A percentile compares a stretch with the other conserved stretches of the same genome.
Conservation (phyloP, 495 filamentous ascomycete genomes). For the Penicillium robsamsonii region DNA sequence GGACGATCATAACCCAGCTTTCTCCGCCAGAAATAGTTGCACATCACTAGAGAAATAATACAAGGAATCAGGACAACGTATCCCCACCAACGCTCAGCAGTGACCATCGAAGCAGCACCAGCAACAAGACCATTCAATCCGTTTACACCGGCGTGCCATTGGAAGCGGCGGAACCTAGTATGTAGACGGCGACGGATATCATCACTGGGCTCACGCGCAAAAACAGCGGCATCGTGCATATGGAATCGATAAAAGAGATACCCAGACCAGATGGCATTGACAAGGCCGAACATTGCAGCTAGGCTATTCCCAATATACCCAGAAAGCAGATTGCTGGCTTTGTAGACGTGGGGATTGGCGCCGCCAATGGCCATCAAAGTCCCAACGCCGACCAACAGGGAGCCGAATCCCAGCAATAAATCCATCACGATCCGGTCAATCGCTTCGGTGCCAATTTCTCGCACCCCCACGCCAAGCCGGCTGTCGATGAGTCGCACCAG, state of each 20-base stretch:
- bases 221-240: slow-evolving; percentile 25
- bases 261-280: slow-evolving; percentile 46
- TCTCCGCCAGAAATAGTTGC: slow-evolving; percentile 47
- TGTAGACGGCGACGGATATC: slow-evolving; percentile 28
- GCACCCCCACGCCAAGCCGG: slow-evolving; percentile 37
- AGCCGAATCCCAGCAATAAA: slow-evolving; percentile 42
- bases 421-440: slow-evolving; percentile 53
- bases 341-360: slow-evolving; percentile 36
- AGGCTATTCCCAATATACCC: slow-evolving; percentile 50
- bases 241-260: slow-evolving; percentile 39
- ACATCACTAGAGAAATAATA: slow-evolving; percentile 39
- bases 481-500: slow-evolving; percentile 23
- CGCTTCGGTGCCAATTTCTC: slow-evolving; percentile 46
- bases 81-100: slow-evolving; percentile 49
- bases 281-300: slow-evolving; percentile 41
- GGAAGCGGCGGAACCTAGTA: slow-evolving; percentile 35
- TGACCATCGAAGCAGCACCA: slow-evolving; percentile 50
- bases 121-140: slow-evolving; percentile 46
- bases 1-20: slow-evolving; percentile 49
- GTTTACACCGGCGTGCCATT: slow-evolving; percentile 41
- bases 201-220: slow-evolving; percentile 16
- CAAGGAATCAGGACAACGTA: slow-evolving; percentile 51
- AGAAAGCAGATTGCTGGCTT: slow-evolving; percentile 48
- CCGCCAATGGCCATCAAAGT: slow-evolving; percentile 53
- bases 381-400: slow-evolving; percentile 46